These are phyloP conservation scores for Cruciata laevipes DNA, from an alignment of 257 asterid species.

Conservation along the genomic window DNA sequence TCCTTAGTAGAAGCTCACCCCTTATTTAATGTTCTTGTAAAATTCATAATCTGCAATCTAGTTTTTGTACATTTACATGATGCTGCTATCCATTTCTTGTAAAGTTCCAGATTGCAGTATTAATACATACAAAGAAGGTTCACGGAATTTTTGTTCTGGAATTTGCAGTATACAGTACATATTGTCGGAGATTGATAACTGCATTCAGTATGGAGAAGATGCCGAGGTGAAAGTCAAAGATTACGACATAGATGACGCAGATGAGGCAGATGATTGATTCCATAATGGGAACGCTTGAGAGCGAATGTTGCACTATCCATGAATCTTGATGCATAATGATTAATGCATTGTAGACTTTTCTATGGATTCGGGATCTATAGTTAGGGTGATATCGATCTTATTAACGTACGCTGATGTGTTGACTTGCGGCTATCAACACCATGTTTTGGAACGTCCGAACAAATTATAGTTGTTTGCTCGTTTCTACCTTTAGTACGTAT, in stretches of 20 bases:
- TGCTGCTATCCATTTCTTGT: background rate
- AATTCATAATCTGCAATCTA: background rate
- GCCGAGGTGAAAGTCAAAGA: constrained; percentile 89
- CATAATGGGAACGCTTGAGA: background rate
- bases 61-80: background rate
- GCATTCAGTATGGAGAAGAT: constrained; percentile 88
- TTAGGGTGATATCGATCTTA: background rate
- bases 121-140: background rate
- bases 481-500: no score
- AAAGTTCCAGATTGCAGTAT: no score
- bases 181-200: constrained; percentile 68
- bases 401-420: no score
- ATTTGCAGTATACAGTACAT: constrained; percentile 67
- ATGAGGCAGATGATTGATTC: constrained; percentile 25
- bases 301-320: no score
- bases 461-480: no score
- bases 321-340: no score
- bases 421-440: background rate
- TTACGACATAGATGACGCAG: constrained; percentile 48
- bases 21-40: background rate
- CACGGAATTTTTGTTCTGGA: constrained; percentile 3
- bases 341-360: no score
- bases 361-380: background rate
- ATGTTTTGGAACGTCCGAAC: background rate
- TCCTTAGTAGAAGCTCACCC: background rate